Evolutionary conservation across 2,329 filamentous ascomycete species (phyloP), one percentile per base, ranked within the genome.

Genomic region (Chrysosporium queenslandicum): DNA sequence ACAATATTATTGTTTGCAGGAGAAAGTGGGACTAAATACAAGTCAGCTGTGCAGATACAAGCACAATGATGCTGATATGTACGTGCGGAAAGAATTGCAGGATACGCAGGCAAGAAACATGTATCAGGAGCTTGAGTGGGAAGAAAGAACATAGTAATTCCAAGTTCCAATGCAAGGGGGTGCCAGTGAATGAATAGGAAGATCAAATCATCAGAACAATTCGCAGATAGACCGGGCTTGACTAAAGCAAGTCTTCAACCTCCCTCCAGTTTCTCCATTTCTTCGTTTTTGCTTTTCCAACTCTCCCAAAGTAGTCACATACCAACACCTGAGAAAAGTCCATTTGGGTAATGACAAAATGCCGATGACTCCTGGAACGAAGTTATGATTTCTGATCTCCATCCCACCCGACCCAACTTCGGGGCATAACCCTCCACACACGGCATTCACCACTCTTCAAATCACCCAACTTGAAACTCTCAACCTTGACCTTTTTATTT

Each of bases 391-490:
- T 57, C 11, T 56, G 50, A 18, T 34, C 45, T n/a, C 56, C 55
- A 53, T 83, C 84, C 92, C 91, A 97, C 21, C 90, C 89, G 49
- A 97, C 83, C 89, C 90, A 98, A 65, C 79, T 84, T 62, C 87
- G 79, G 36, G 87, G 86, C 81, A 97, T 94, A 42, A 96, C 86
- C 53, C 92, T 81, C 92, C 92, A 98, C 56, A 98, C 88, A 74
- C 92, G 91, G 61, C 96, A 90, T 72, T 98, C 92, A 16, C 92
- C 92, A 68, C 85, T 91, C 65, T 87, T 79, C 66, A 98, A 65
- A 71, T 98, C 92, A 41, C 90, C 89, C 56, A 98, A 77, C 72
- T 90, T 87, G 72, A 91, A 97, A 71, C 89, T 94, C 75, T 97
- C 91, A 56, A 87, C 74, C 74, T 94, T 92, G 51, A 94, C 84